Conservation (phyloP, 257 asterid species). For the Oldenlandia corymbosa region DNA sequence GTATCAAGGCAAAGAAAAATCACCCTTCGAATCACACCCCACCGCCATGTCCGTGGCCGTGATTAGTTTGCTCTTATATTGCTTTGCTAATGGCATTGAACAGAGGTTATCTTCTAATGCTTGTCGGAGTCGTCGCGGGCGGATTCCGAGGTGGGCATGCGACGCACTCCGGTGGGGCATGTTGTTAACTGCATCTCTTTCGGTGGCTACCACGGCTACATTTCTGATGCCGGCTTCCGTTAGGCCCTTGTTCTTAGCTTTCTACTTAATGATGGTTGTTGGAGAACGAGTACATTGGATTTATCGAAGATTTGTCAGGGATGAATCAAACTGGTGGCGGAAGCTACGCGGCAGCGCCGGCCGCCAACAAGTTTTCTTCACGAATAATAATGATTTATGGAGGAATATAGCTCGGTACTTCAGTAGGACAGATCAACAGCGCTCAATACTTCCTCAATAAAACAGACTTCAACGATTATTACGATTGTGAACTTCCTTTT, state of each 20-base stretch:
- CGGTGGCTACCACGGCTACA: neutral
- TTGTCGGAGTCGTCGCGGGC: too few species aligned
- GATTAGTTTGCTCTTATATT: neutral
- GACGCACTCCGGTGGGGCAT: neutral
- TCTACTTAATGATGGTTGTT: neutral
- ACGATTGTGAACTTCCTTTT: too few species aligned
- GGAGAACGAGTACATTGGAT: neutral
- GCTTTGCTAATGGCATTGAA: neutral
- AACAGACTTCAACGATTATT: too few species aligned
- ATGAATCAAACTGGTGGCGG: neutral
- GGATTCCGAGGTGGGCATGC: neutral
- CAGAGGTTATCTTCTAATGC: neutral
- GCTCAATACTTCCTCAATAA: too few species aligned
- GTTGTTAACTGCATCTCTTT: neutral
- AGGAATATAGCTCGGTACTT: neutral
- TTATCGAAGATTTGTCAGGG: neutral
- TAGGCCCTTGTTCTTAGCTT: neutral
- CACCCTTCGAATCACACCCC: slow-evolving; percentile 11
- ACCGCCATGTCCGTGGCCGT: neutral
- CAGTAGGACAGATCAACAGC: too few species aligned
- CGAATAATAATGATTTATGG: neutral
- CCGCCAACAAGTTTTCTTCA: neutral
- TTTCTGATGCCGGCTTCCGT: neutral
- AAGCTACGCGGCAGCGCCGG: too few species aligned
- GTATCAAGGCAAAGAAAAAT: slow-evolving; percentile 7